A percentile compares a stretch with the other conserved stretches of the same genome.
phyloP scores from a whole-genome alignment of 2,329 filamentous ascomycete species.

The Trichoderma harzianum region DNA sequence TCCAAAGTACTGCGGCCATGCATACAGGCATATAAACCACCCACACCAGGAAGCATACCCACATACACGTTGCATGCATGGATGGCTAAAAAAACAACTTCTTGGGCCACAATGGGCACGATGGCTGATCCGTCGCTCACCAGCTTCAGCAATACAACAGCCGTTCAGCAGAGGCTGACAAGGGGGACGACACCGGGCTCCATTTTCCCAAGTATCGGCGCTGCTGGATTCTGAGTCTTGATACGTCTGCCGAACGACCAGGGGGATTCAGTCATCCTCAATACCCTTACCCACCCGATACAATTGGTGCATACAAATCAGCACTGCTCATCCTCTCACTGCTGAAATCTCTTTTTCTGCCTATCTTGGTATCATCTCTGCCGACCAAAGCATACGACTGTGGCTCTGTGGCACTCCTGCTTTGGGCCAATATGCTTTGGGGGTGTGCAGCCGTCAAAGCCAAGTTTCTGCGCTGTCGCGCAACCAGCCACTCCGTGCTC shows the following conservation, averaged over 20 bases:
- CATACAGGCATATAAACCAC: neutral
- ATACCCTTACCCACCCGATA: slow-evolving; percentile 16
- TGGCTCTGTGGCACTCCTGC: neutral
- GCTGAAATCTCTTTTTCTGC: neutral
- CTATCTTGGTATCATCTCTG: neutral
- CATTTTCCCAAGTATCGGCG: neutral
- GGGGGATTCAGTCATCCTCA: neutral
- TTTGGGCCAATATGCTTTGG: neutral
- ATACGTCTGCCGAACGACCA: slow-evolving; percentile 4
- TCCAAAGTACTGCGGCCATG: neutral
- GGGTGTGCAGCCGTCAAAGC: neutral
- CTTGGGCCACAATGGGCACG: slow-evolving; percentile 2
- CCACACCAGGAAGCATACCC: slow-evolving; percentile 6
- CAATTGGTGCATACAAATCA: slow-evolving; percentile 3
- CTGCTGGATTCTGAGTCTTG: neutral
- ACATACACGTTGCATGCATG: slow-evolving; percentile 12
- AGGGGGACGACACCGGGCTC: neutral
- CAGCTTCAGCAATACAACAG: neutral
- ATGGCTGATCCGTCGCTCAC: neutral
- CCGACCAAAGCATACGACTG: neutral
- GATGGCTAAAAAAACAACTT: neutral
- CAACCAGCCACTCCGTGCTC: neutral
- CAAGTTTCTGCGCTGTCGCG: neutral
- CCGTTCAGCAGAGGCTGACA: slow-evolving; percentile 2
- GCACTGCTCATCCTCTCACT: neutral